Percentiles rank a stretch among this genome's conserved stretches.
phyloP scores from a whole-genome alignment of 257 asterid species.

The Nicotiana knightiana region DNA sequence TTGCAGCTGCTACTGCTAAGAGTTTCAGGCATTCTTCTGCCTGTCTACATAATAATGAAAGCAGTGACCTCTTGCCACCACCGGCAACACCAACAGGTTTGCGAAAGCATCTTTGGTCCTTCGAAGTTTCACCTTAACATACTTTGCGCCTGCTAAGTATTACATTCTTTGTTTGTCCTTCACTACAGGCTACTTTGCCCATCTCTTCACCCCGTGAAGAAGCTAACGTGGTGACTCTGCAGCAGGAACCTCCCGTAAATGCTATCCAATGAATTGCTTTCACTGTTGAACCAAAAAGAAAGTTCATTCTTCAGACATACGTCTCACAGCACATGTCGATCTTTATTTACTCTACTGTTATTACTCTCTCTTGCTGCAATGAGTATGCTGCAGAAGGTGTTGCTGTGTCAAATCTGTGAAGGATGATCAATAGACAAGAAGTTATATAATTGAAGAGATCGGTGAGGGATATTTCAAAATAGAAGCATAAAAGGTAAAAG shows the following conservation, averaged over 20 bases:
- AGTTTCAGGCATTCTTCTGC: conserved; percentile 61
- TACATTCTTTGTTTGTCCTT: background rate
- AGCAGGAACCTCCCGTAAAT: conserved; percentile 6
- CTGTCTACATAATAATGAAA: conserved; percentile 74
- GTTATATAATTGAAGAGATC: background rate
- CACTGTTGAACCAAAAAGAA: background rate
- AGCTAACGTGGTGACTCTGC: background rate
- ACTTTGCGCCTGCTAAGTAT: background rate
- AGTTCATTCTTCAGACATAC: background rate
- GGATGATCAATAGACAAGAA: background rate
- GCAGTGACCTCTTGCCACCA: conserved; percentile 55
- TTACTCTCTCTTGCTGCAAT: background rate
- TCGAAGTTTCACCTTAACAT: background rate
- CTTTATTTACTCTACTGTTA: background rate
- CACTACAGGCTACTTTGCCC: background rate
- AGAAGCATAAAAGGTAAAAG: background rate
- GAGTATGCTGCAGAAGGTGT: background rate
- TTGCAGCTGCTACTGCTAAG: conserved; percentile 64
- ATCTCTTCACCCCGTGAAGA: background rate
- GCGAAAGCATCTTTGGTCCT: background rate
- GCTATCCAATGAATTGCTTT: background rate
- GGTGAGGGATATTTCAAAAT: background rate
- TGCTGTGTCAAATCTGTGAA: background rate
- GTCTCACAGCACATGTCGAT: background rate
- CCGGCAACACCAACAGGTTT: conserved; percentile 56